phyloP scores from a whole-genome alignment of 2,329 filamentous ascomycete species.

The Cylindrodendrum hubeiense region DNA sequence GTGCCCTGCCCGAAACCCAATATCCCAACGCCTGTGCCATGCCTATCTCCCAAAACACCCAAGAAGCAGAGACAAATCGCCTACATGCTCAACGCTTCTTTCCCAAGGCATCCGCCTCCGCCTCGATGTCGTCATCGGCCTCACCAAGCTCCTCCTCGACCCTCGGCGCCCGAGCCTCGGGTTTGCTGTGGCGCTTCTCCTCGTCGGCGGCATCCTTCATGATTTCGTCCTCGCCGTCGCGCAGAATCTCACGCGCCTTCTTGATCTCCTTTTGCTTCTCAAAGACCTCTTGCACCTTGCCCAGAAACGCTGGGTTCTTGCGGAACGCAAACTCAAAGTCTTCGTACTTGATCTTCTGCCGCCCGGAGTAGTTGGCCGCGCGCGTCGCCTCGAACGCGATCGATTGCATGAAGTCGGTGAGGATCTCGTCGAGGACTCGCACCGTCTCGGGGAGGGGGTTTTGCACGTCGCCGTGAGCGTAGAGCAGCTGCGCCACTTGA shows the following conservation, averaged over 20 bases:
- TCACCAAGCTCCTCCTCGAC: conserved; percentile 66
- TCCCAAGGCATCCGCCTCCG: conserved; percentile 54
- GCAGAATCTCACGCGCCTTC: conserved; percentile 81
- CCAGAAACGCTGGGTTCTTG: conserved; percentile 85
- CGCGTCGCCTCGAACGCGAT: conserved; percentile 91
- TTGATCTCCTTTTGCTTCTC: conserved; percentile 91
- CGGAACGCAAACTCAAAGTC: conserved; percentile 97
- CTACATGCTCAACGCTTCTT: conserved; percentile 49
- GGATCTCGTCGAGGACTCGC: conserved; percentile 90
- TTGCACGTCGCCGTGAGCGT: conserved; percentile 82
- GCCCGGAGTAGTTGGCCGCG: conserved; percentile 85
- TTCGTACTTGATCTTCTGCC: conserved; percentile 97
- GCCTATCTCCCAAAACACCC: conserved; percentile 13
- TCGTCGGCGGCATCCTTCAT: conserved; percentile 65
- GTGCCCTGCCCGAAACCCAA: not conserved
- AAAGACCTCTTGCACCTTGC: conserved; percentile 89
- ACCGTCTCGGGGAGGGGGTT: conserved; percentile 87
- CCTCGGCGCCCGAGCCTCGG: conserved; percentile 40
- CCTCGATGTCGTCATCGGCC: conserved; percentile 63
- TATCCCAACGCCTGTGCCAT: conserved; percentile 6
- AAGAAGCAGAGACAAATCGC: not conserved
- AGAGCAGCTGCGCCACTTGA: conserved; percentile 79
- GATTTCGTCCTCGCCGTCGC: conserved; percentile 73
- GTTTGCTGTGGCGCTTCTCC: conserved; percentile 53
- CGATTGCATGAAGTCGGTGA: conserved; percentile 96